Evolutionary conservation across 1,284 basidiomycete genomes (phyloP), one percentile per base, ranked within the genome.

Genomic region (Albatrellus sp.): DNA sequence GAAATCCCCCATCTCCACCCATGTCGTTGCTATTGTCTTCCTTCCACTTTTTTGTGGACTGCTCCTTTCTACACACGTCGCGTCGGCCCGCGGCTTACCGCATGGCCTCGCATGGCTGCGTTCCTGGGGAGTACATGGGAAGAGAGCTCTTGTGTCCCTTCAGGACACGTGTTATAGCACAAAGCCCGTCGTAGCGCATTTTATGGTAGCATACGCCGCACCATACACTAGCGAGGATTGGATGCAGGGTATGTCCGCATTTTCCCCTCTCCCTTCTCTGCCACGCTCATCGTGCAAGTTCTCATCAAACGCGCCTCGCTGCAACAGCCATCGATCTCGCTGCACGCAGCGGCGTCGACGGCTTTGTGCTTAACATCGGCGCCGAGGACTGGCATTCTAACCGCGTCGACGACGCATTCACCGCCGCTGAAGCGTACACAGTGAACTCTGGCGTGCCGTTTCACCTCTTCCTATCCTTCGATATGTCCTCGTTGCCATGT

Each of bases 381-480:
- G 50, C 50, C 32, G 72, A 77, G 52, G 46, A 49, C 13, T 79
- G 75, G 73, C 65, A 77, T 53, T 52, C 60, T 1, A 58, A 52
- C 30, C 64, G 70, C 32, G 61, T 78, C 28, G 60, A 60, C 3
- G 67, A 73, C 51, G 78, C 77, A 8, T 64, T 56, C 45, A 44
- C 46, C n/a, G 53, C 54, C 11, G 40, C n/a, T 50, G 55, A 34
- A 38, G 46, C 7, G 29, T 58, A 52, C 43, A 31, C 37, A 0
- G 54, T 57, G 16, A 52, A 54, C 13, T 38, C 38, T 11, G 16
- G 34, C 34, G 46, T 37, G 8, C 14, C 16, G 10, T 77, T 79
- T 66, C 71, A 71, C 57, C 57, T 78, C 31, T 77, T 77, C 65
- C 54, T 78, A 42, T 73, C 70, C 20, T 68, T 78, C 51, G 76